These are phyloP conservation scores for Chlorencoelia australis DNA, from an alignment of 2,329 filamentous ascomycete species.

Conservation along the genomic window DNA sequence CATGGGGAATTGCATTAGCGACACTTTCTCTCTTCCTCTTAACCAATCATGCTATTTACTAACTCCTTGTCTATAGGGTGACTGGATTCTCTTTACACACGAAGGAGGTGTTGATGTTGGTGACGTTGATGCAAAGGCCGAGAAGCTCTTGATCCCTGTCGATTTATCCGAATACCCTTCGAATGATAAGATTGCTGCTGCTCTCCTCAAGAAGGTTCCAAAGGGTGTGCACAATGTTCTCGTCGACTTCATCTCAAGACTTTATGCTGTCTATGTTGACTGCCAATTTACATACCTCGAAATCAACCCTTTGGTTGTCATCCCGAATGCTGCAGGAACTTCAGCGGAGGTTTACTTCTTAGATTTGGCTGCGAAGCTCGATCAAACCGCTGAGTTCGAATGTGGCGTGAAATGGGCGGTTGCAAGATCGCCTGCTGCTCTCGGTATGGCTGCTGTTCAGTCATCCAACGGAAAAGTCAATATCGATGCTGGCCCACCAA, in stretches of 20 bases:
- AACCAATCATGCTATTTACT: too few species aligned
- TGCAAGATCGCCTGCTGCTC: conserved; percentile 78
- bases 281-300: conserved; percentile 99
- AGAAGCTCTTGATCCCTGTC: conserved; percentile 96
- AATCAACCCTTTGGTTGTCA: conserved; percentile 98
- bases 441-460: conserved; percentile 66
- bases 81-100: conserved; percentile 99
- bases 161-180: conserved; percentile 91
- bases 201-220: conserved; percentile 86
- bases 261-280: conserved; percentile 98
- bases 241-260: conserved; percentile 95
- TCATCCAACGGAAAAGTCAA: conserved; percentile 65
- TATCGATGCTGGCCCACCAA: conserved; percentile 92
- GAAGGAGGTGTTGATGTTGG: conserved; percentile 99
- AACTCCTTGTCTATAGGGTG: conserved; percentile 52
- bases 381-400: conserved; percentile 98
- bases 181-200: conserved; percentile 81
- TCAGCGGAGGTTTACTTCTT: conserved; percentile 96
- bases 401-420: conserved; percentile 99
- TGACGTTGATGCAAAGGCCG: conserved; percentile 96
- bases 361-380: conserved; percentile 95
- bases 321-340: conserved; percentile 85
- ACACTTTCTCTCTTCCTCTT: too few species aligned
- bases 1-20: too few species aligned
- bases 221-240: conserved; percentile 95